A percentile compares a stretch with the other conserved stretches of the same genome.
These are phyloP conservation scores for Fusarium secorum DNA, from an alignment of 2,329 filamentous ascomycete genomes.

Conservation along the genomic window DNA sequence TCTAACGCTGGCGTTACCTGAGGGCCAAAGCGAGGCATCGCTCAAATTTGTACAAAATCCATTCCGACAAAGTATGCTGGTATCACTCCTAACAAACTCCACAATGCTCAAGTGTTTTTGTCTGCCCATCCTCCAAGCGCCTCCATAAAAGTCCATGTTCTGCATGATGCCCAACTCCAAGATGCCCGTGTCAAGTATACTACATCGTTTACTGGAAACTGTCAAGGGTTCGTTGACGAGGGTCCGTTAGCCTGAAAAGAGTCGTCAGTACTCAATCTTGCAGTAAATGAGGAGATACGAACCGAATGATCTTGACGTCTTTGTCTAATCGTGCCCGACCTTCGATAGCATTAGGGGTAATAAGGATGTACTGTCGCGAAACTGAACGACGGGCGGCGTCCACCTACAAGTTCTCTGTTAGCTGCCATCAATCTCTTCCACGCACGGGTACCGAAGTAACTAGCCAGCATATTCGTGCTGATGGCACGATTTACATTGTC, in stretches of 20 bases:
- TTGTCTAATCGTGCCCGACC: conserved; percentile 63
- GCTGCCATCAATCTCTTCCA: background rate
- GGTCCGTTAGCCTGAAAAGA: conserved; percentile 61
- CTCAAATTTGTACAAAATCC: conserved; percentile 6
- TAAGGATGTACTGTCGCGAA: conserved; percentile 94
- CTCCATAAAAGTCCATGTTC: conserved; percentile 1
- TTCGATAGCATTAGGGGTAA: conserved; percentile 88
- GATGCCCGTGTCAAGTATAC: conserved; percentile 2
- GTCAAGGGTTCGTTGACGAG: conserved; percentile 61
- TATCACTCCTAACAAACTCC: conserved; percentile 28
- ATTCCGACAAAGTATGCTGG: conserved; percentile 5
- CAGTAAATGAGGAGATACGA: conserved; percentile 34
- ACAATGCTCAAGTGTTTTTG: background rate
- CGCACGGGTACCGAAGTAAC: conserved; percentile 44
- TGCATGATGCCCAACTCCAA: conserved; percentile 17
- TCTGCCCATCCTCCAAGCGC: conserved; percentile 9
- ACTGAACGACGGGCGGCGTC: conserved; percentile 83
- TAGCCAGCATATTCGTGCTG: conserved; percentile 90
- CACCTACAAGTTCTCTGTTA: conserved; percentile 61
- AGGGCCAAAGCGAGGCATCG: background rate
- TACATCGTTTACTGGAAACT: background rate
- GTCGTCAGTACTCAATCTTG: conserved; percentile 37
- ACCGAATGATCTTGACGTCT: conserved; percentile 83
- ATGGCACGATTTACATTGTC: conserved; percentile 94
- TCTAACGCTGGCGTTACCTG: background rate